Conservation (phyloP, 2,329 filamentous ascomycete genomes). For the Corynespora cassiicola region DNA sequence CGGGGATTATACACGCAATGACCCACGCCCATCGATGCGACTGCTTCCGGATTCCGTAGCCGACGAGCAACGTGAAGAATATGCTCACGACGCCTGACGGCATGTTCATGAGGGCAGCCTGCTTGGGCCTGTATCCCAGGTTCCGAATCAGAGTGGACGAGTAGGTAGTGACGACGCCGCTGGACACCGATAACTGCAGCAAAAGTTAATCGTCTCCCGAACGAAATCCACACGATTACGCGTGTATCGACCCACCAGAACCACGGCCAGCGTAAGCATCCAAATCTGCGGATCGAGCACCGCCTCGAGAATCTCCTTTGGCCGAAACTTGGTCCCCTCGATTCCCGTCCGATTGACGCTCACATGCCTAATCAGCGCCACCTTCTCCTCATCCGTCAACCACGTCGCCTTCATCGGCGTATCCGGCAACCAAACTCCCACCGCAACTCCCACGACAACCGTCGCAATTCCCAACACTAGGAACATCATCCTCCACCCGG, state of each 20-base stretch:
- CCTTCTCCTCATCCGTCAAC: conserved; percentile 42
- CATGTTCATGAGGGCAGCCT: conserved; percentile 26
- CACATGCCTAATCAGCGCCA: conserved; percentile 68
- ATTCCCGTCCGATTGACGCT: conserved; percentile 76
- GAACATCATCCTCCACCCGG: conserved; percentile 28
- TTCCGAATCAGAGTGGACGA: conserved; percentile 26
- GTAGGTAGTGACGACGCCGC: conserved; percentile 25
- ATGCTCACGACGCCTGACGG: conserved; percentile 23
- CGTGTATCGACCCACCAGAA: conserved; percentile 12
- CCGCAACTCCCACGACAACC: conserved; percentile 19
- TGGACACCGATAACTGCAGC: conserved; percentile 15
- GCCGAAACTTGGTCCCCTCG: conserved; percentile 69
- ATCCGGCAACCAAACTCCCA: conserved; percentile 46
- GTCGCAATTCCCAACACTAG: conserved; percentile 21
- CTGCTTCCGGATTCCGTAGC: conserved; percentile 17
- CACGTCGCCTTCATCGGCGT: conserved; percentile 50
- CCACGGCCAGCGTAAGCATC: conserved; percentile 33
- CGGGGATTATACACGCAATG: conserved; percentile 33
- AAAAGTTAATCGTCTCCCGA: too few species aligned
- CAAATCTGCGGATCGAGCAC: conserved; percentile 62
- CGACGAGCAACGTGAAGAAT: conserved; percentile 19
- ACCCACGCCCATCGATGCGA: conserved; percentile 21
- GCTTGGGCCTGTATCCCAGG: conserved; percentile 20
- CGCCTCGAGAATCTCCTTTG: conserved; percentile 66
- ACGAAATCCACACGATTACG: not conserved